Evolutionary conservation across 164 flowering plant genomes (phyloP).

Genomic region (Vitis amurensis): DNA sequence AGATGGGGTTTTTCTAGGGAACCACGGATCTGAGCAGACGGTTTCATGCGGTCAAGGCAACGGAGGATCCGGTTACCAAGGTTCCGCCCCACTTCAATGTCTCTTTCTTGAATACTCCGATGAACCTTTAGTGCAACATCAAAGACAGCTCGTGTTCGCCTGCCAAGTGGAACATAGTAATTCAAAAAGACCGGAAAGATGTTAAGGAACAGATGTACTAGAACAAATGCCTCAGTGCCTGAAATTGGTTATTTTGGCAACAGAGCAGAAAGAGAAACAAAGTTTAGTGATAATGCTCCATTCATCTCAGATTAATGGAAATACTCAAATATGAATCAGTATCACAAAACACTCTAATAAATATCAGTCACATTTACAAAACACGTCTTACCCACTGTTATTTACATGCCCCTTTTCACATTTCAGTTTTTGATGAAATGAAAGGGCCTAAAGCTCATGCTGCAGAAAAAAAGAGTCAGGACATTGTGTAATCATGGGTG

Average conservation of each 20-base stretch:
- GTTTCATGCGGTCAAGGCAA: slow-evolving; percentile 76
- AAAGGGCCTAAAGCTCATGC: too few relatives aligned
- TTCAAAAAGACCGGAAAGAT: not conserved
- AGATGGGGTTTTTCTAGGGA: slow-evolving; percentile 17
- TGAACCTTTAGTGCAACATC: slow-evolving; percentile 75
- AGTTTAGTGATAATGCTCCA: too few relatives aligned
- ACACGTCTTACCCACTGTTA: too few relatives aligned
- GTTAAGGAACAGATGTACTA: slow-evolving; percentile 4
- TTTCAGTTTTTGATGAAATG: too few relatives aligned
- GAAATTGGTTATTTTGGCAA: not conserved
- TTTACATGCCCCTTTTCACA: too few relatives aligned
- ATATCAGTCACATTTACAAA: too few relatives aligned
- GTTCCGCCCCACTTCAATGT: slow-evolving; percentile 75
- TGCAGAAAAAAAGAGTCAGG: too few relatives aligned
- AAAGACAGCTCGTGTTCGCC: slow-evolving; percentile 73
- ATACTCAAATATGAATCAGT: too few relatives aligned
- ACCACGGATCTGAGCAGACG: slow-evolving; percentile 77
- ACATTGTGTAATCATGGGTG: too few relatives aligned
- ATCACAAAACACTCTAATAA: too few relatives aligned
- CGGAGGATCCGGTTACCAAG: slow-evolving; percentile 89
- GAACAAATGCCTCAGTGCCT: not conserved
- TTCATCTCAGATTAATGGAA: too few relatives aligned
- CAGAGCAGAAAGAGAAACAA: too few relatives aligned
- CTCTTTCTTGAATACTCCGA: slow-evolving; percentile 69
- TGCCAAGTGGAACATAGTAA: slow-evolving; percentile 14